Percentiles rank a stretch among this genome's conserved stretches.
phyloP scores from a whole-genome alignment of 2,329 filamentous ascomycete genomes.

The Neonectria hederae region DNA sequence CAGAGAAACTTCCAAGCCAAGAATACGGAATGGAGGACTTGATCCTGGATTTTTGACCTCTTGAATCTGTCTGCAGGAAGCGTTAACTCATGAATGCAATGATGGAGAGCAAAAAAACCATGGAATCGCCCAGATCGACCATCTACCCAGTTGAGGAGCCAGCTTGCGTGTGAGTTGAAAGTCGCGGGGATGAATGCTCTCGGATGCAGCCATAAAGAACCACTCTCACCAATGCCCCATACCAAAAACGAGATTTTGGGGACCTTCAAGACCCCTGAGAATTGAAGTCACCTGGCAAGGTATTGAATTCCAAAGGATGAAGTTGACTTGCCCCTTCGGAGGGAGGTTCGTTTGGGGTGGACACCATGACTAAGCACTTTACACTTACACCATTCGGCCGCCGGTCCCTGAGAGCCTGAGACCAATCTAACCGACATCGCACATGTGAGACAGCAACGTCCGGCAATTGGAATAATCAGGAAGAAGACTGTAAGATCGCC shows the following conservation, averaged over 20 bases:
- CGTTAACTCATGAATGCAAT: not conserved
- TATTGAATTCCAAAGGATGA: slow-evolving; percentile 42
- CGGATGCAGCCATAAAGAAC: not conserved
- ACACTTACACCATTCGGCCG: not conserved
- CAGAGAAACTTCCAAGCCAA: no score
- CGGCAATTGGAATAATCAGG: not conserved
- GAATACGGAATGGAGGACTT: not conserved
- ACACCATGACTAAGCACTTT: slow-evolving; percentile 34
- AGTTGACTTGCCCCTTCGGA: slow-evolving; percentile 33
- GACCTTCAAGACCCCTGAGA: slow-evolving; percentile 7
- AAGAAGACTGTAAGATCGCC: not conserved
- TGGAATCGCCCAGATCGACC: not conserved
- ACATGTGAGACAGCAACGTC: slow-evolving; percentile 12
- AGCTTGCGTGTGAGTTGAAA: no score
- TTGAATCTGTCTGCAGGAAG: not conserved
- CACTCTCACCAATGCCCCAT: not conserved
- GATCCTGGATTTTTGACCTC: not conserved
- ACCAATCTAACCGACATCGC: not conserved
- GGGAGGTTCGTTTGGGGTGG: slow-evolving; percentile 24
- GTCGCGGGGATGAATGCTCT: not conserved
- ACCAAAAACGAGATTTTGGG: not conserved
- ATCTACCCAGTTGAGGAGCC: no score
- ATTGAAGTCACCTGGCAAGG: slow-evolving; percentile 29
- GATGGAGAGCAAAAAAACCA: not conserved
- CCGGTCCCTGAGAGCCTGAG: not conserved